These are phyloP conservation scores for Malbranchea cinnamomea DNA, from an alignment of 2,329 filamentous ascomycete species.

Conservation along the genomic window DNA sequence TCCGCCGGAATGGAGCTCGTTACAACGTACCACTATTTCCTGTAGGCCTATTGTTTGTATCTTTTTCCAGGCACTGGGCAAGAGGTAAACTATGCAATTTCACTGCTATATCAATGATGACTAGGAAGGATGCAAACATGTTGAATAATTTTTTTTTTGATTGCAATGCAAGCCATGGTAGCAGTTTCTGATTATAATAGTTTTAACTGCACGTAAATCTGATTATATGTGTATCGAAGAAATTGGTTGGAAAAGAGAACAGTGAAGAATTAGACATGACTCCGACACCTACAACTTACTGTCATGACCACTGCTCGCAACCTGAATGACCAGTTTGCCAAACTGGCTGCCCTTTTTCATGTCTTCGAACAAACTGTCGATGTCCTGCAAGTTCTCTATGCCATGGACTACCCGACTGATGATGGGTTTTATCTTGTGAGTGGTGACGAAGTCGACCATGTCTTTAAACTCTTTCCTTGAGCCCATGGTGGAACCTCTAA, in stretches of 20 bases:
- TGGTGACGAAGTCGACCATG: conserved; percentile 69
- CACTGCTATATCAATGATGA: no score
- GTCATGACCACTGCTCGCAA: conserved; percentile 5
- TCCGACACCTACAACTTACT: conserved; percentile 9
- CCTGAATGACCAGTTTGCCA: conserved; percentile 67
- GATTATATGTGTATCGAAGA: no score
- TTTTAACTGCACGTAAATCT: neutral
- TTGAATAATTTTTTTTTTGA: conserved; percentile 3
- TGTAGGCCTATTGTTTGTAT: no score
- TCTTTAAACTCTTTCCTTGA: conserved; percentile 78
- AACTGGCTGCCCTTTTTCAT: conserved; percentile 80
- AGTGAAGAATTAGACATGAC: neutral
- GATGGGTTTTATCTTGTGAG: conserved; percentile 59
- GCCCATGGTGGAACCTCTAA: conserved; percentile 81
- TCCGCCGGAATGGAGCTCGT: no score
- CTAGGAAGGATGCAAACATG: no score
- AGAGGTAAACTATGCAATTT: no score
- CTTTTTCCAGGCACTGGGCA: no score
- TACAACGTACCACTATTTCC: no score
- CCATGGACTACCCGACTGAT: conserved; percentile 61
- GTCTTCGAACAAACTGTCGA: conserved; percentile 71
- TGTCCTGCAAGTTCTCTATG: conserved; percentile 59
- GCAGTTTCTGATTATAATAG: neutral
- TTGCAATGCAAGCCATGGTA: conserved; percentile 4
- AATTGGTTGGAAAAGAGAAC: conserved; percentile 3